phyloP scores from a whole-genome alignment of 371 early-diverging fungal species.

The Paraphysoderma sedebokerense region DNA sequence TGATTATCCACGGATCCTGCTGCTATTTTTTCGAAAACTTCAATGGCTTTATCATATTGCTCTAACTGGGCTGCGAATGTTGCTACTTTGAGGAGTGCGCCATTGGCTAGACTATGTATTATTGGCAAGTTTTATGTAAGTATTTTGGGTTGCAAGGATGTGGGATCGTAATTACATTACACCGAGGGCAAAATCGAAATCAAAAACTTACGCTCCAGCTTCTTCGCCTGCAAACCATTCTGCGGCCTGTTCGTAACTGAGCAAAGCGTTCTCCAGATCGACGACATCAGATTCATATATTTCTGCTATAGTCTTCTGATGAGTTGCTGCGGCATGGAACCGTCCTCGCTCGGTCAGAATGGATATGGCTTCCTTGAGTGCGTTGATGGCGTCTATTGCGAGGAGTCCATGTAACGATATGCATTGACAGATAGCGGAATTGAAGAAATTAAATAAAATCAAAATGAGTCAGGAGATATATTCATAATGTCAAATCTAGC shows the following conservation, averaged over 20 bases:
- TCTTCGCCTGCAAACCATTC: constrained; percentile 84
- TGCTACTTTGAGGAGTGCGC: constrained; percentile 77
- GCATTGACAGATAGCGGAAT: neutral
- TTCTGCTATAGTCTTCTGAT: constrained; percentile 84
- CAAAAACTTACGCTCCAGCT: constrained; percentile 51
- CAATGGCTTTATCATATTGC: constrained; percentile 68
- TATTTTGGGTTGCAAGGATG: too few relatives aligned
- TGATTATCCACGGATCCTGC: constrained; percentile 63
- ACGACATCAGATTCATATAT: constrained; percentile 76
- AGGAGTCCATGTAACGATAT: neutral
- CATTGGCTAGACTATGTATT: constrained; percentile 54
- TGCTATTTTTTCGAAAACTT: constrained; percentile 72
- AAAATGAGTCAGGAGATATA: neutral
- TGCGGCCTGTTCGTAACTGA: constrained; percentile 73
- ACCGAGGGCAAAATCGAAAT: neutral
- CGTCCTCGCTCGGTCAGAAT: constrained; percentile 67
- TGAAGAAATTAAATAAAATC: neutral
- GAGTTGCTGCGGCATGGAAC: constrained; percentile 77
- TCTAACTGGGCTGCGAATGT: constrained; percentile 79
- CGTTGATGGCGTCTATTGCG: constrained; percentile 45
- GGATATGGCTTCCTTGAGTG: constrained; percentile 50
- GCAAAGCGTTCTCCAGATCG: constrained; percentile 63
- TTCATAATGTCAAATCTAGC: neutral
- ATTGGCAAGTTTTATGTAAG: neutral
- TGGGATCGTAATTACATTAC: too few relatives aligned